phyloP scores from a whole-genome alignment of 306 rosid genomes.

The Alnus glutinosa region DNA sequence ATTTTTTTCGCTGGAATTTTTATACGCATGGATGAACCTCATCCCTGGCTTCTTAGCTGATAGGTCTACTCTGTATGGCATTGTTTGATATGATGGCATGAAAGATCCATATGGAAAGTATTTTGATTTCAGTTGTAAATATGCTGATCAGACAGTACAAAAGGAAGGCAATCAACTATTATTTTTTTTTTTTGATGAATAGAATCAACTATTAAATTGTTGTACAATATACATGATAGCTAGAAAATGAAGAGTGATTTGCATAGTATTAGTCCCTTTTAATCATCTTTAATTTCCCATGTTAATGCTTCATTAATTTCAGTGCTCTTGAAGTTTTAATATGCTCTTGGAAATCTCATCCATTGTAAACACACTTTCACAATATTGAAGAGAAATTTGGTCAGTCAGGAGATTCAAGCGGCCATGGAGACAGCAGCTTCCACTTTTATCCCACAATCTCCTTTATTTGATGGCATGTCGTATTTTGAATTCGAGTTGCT shows the following conservation, averaged over 20 bases:
- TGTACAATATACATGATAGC: too few species aligned
- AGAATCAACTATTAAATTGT: neutral
- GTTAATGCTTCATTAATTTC: too few species aligned
- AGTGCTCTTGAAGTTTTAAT: too few species aligned
- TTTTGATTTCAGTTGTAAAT: conserved; percentile 14
- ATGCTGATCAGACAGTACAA: neutral
- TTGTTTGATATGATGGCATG: conserved; percentile 14
- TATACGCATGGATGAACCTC: neutral
- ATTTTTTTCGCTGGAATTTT: conserved; percentile 13
- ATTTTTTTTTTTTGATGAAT: too few species aligned
- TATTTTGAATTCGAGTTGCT: neutral
- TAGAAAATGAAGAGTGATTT: neutral
- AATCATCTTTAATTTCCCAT: too few species aligned
- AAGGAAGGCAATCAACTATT: neutral
- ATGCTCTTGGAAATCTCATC: too few species aligned
- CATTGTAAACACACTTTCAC: neutral
- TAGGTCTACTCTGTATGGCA: neutral
- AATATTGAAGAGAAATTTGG: neutral
- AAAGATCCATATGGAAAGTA: neutral
- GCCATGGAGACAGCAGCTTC: neutral
- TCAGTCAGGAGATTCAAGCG: neutral
- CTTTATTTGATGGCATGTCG: neutral
- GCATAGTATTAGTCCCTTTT: neutral
- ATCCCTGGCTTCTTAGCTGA: neutral
- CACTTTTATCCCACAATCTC: neutral